These are phyloP conservation scores for Penicillium crystallinum DNA, from an alignment of 495 filamentous ascomycete genomes.

Conservation along the genomic window DNA sequence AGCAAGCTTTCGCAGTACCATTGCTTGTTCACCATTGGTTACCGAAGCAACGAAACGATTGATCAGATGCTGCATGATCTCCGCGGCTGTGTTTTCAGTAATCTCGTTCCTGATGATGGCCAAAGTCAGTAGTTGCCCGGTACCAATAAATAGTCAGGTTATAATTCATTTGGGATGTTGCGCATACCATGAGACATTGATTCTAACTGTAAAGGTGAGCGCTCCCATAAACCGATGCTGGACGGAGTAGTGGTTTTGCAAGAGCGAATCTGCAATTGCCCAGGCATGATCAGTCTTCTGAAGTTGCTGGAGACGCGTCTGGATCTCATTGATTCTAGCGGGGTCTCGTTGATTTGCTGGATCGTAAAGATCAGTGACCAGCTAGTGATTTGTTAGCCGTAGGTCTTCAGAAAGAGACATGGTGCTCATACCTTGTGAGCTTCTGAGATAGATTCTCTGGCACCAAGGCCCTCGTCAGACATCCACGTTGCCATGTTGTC, in stretches of 20 bases:
- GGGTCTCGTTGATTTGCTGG: slow-evolving; percentile 51
- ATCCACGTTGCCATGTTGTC: slow-evolving; percentile 11
- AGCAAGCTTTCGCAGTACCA: slow-evolving; percentile 80
- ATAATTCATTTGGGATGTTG: background rate
- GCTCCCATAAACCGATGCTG: slow-evolving; percentile 89
- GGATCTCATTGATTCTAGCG: slow-evolving; percentile 57
- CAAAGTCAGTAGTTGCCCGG: slow-evolving; percentile 12
- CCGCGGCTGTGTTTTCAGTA: slow-evolving; percentile 52
- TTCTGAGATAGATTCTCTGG: slow-evolving; percentile 14
- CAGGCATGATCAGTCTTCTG: slow-evolving; percentile 78
- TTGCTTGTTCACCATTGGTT: slow-evolving; percentile 49
- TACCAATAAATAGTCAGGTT: background rate
- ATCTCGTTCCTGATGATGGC: slow-evolving; percentile 49
- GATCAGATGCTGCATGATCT: slow-evolving; percentile 66
- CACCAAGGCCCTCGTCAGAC: slow-evolving; percentile 3
- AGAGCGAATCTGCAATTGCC: slow-evolving; percentile 72
- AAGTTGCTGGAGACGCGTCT: slow-evolving; percentile 68
- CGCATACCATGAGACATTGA: slow-evolving; percentile 51
- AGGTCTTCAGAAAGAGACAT: background rate
- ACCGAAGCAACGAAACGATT: slow-evolving; percentile 60
- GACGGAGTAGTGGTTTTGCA: slow-evolving; percentile 55
- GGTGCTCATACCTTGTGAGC: slow-evolving; percentile 10
- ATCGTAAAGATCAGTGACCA: slow-evolving; percentile 58
- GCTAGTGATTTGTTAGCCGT: slow-evolving; percentile 15
- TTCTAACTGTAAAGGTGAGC: slow-evolving; percentile 85